These are phyloP conservation scores for Botryotinia globosa DNA, from an alignment of 2,329 filamentous ascomycete genomes.

Conservation along the genomic window DNA sequence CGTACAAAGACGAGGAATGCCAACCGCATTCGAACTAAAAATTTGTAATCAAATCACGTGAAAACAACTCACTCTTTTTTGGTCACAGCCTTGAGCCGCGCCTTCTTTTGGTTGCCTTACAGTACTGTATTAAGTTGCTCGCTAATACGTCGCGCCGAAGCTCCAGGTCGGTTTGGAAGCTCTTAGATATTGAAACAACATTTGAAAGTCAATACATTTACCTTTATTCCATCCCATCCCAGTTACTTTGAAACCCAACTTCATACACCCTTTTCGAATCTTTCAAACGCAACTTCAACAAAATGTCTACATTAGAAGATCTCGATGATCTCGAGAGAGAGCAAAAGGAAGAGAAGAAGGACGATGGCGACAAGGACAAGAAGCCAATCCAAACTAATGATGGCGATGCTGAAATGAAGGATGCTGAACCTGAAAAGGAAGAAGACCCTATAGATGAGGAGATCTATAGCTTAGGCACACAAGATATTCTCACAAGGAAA, in stretches of 20 bases:
- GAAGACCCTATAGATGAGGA: slow-evolving; percentile 89
- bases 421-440: slow-evolving; percentile 69
- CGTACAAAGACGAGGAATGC: slow-evolving; percentile 21
- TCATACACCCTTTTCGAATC: neutral
- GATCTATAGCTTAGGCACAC: slow-evolving; percentile 87
- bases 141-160: slow-evolving; percentile 27
- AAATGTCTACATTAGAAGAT: slow-evolving; percentile 75
- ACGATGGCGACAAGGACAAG: slow-evolving; percentile 54
- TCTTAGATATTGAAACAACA: slow-evolving; percentile 26
- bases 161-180: slow-evolving; percentile 27
- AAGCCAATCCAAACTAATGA: slow-evolving; percentile 51
- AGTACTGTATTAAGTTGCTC: slow-evolving; percentile 6
- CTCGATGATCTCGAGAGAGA: slow-evolving; percentile 72
- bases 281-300: slow-evolving; percentile 29
- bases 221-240: slow-evolving; percentile 13
- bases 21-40: neutral
- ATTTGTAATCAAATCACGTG: neutral
- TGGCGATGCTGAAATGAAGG: slow-evolving; percentile 90
- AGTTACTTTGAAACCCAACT: neutral
- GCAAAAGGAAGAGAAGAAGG: slow-evolving; percentile 62
- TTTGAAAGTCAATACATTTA: slow-evolving; percentile 13
- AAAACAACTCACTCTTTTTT: neutral
- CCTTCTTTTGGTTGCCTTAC: slow-evolving; percentile 22
- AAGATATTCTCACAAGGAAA: slow-evolving; percentile 88
- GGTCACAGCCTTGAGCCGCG: slow-evolving; percentile 17